Base-by-base conservation (phyloP, 805 yeast genomes). In the Yarrowia osloensis region DNA sequence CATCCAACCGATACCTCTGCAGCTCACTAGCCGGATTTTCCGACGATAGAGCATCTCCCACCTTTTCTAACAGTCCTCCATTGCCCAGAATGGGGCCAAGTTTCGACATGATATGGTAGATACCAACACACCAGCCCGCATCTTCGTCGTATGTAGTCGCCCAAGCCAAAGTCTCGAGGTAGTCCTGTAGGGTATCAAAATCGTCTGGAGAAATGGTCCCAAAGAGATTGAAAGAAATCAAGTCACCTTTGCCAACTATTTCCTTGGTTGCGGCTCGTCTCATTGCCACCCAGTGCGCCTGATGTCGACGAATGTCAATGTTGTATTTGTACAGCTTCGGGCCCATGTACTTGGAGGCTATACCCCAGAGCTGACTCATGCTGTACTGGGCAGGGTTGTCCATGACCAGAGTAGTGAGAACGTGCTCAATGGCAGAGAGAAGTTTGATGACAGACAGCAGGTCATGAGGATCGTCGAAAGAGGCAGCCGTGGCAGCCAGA, bases 211-310 rank as follows among this genome's bases (percentile, higher is more conserved):
- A 17, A 17, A 15, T n/a, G 17, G 44, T 7, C 3, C 26, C 24
- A 21, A 54, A 24, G n/a, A 54, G n/a, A 11, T 37, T 24, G 29
- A 13, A 50, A 2, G 57, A 22, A 15, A 33, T 17, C 28, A 50
- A 9, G 7, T 31, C 2, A 4, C 19, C 37, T 12, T 22, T 19
- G 8, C 33, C 33, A 1, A 12, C 24, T 6, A 54, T 24, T 24
- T 54, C 62, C 4, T 19, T 26, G 4, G 37, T 40, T 6, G 63
- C 63, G 8, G 49, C 31, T 6, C 63, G 35, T 57, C 63, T 11
- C 63, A 57, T 57, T 2, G 49, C 47, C 13, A 57, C 44, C 63
- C 63, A 57, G 12, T 57, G 35, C 28, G 63, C n/a, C 8, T 57
- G 49, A 1, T 22, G 17, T 2, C 21, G 35, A 2, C 49, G 21